Conservation (phyloP, 805 yeast species). For the Ogataea salicorniae region DNA sequence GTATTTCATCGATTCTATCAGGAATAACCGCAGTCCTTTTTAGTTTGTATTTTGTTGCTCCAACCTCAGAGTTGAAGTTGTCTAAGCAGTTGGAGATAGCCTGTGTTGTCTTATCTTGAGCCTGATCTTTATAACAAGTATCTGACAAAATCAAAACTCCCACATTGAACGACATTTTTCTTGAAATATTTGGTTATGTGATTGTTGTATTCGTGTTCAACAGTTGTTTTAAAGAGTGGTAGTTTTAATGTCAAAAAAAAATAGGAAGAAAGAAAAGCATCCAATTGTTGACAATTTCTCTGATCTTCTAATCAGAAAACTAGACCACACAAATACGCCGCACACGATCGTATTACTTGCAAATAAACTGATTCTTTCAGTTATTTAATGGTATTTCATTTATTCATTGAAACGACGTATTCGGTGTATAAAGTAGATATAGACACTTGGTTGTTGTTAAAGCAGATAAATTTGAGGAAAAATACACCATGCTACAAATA, state of each 20-base stretch:
- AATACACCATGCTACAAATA: constrained; percentile 10
- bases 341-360: too few relatives aligned
- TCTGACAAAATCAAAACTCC: constrained; percentile 39
- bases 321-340: too few relatives aligned
- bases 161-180: constrained; percentile 21
- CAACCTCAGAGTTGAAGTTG: constrained; percentile 5
- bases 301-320: too few relatives aligned
- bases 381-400: too few relatives aligned
- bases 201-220: background rate
- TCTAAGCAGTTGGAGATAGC: constrained; percentile 19
- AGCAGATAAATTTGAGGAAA: background rate
- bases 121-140: constrained; percentile 30
- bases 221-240: background rate
- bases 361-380: too few relatives aligned
- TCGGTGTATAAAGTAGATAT: too few relatives aligned
- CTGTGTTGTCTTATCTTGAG: constrained; percentile 31
- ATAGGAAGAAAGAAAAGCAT: too few relatives aligned
- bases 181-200: too few relatives aligned
- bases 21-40: constrained; percentile 27
- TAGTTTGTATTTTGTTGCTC: constrained; percentile 7
- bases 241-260: too few relatives aligned
- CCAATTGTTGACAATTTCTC: too few relatives aligned
- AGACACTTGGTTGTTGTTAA: background rate
- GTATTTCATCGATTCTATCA: constrained; percentile 33
- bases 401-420: too few relatives aligned